phyloP scores from a whole-genome alignment of 306 rosid species.

The Styphnolobium japonicum region DNA sequence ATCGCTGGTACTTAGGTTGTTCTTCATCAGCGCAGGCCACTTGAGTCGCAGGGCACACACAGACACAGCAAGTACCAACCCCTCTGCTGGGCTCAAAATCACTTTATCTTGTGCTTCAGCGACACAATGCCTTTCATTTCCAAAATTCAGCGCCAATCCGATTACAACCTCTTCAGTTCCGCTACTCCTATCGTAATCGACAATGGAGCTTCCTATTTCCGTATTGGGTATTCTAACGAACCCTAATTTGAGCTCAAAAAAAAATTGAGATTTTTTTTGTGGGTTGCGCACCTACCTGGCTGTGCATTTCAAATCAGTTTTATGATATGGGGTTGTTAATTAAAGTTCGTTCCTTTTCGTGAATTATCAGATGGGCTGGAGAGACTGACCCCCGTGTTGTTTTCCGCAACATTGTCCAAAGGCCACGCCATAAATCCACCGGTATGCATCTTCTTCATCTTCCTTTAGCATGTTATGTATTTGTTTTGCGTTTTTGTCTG shows the following conservation, averaged over 20 bases:
- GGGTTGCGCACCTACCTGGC: neutral
- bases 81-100: neutral
- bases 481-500: neutral
- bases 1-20: neutral
- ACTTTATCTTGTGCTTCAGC: neutral
- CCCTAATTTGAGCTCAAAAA: conserved; percentile 42
- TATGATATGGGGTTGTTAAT: neutral
- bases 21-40: too few species aligned
- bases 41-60: conserved; percentile 13
- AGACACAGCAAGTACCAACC: neutral
- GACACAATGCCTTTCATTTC: conserved; percentile 67
- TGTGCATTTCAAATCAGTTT: neutral
- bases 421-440: conserved; percentile 94
- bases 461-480: too few species aligned
- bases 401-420: conserved; percentile 98
- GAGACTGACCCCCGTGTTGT: conserved; percentile 90
- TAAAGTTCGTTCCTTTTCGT: conserved; percentile 14
- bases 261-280: neutral
- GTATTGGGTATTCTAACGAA: conserved; percentile 59
- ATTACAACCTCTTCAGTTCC: conserved; percentile 51
- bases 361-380: conserved; percentile 84
- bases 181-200: conserved; percentile 80
- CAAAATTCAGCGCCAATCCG: conserved; percentile 57
- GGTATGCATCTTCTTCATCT: too few species aligned
- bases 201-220: conserved; percentile 88